These are phyloP conservation scores for Daldinia eschscholtzii DNA, from an alignment of 2,329 filamentous ascomycete species.

Conservation along the genomic window DNA sequence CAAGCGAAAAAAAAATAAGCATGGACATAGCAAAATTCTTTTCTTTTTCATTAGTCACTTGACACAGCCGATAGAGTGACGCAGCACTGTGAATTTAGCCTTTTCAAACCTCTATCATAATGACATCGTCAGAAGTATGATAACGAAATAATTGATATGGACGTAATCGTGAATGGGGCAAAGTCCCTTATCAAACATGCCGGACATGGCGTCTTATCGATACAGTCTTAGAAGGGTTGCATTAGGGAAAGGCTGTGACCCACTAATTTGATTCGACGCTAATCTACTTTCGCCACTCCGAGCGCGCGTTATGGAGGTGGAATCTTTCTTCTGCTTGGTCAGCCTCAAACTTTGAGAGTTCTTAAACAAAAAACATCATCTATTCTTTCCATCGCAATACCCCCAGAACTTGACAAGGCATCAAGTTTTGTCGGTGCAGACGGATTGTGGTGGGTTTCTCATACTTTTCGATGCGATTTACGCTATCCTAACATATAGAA, in stretches of 20 bases:
- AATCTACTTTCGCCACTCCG: constrained; percentile 26
- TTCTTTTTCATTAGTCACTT: background rate
- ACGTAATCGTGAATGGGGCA: too few species aligned
- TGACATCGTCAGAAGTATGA: background rate
- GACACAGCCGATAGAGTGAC: too few species aligned
- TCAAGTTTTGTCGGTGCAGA: constrained; percentile 28
- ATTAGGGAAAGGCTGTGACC: background rate
- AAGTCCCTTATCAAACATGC: background rate
- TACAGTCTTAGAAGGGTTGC: background rate
- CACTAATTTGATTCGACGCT: constrained; percentile 13
- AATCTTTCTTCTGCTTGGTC: constrained; percentile 36
- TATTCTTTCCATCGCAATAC: constrained; percentile 19
- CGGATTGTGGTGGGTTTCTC: constrained; percentile 29
- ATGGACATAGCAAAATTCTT: background rate
- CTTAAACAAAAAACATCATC: constrained; percentile 36
- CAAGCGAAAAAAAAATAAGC: background rate
- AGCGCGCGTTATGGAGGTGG: constrained; percentile 5
- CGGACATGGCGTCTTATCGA: background rate
- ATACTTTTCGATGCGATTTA: constrained; percentile 6
- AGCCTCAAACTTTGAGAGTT: constrained; percentile 32
- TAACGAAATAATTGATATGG: background rate
- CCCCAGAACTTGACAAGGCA: constrained; percentile 19
- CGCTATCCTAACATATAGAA: constrained; percentile 1
- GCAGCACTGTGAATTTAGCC: background rate
- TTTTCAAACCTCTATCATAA: background rate